Percentiles rank a stretch among this genome's conserved stretches.
phyloP scores from a whole-genome alignment of 768 basidiomycete species.

The Lactifluus volemus region DNA sequence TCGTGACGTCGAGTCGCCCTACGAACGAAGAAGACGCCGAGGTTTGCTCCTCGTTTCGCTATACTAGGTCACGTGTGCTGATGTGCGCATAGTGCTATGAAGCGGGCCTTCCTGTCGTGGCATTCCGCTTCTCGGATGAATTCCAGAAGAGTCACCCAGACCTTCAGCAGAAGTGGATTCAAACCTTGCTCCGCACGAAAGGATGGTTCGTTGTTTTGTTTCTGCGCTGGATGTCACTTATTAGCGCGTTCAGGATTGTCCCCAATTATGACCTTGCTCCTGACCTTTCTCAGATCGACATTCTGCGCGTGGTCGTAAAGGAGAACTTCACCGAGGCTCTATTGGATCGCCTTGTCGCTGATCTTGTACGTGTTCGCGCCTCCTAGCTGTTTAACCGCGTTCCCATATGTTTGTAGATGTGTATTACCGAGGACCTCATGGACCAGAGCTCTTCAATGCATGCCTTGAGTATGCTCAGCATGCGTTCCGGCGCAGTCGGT shows the following conservation, averaged over 20 bases:
- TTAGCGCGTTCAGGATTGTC: slow-evolving; percentile 35
- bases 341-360: slow-evolving; percentile 46
- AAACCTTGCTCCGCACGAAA: slow-evolving; percentile 38
- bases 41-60: slow-evolving; percentile 28
- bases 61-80: not conserved
- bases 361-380: slow-evolving; percentile 43
- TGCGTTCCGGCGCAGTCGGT: slow-evolving; percentile 23
- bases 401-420: slow-evolving; percentile 34
- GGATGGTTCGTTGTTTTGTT: slow-evolving; percentile 29
- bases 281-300: slow-evolving; percentile 40
- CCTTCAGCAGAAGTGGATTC: slow-evolving; percentile 51
- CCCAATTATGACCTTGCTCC: slow-evolving; percentile 56
- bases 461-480: slow-evolving; percentile 38
- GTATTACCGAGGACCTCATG: slow-evolving; percentile 52
- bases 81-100: slow-evolving; percentile 31
- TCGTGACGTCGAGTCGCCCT: slow-evolving; percentile 21
- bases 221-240: not conserved
- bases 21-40: slow-evolving; percentile 48
- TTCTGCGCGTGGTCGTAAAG: slow-evolving; percentile 53
- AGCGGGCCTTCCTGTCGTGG: slow-evolving; percentile 44
- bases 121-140: slow-evolving; percentile 46
- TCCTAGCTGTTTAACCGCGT: not conserved
- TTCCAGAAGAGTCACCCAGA: slow-evolving; percentile 46
- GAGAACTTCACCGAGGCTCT: slow-evolving; percentile 47
- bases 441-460: slow-evolving; percentile 40